A percentile compares a stretch with the other conserved stretches of the same genome.
These are phyloP conservation scores for Thelonectria olida DNA, from an alignment of 2,329 filamentous ascomycete species.

Conservation along the genomic window DNA sequence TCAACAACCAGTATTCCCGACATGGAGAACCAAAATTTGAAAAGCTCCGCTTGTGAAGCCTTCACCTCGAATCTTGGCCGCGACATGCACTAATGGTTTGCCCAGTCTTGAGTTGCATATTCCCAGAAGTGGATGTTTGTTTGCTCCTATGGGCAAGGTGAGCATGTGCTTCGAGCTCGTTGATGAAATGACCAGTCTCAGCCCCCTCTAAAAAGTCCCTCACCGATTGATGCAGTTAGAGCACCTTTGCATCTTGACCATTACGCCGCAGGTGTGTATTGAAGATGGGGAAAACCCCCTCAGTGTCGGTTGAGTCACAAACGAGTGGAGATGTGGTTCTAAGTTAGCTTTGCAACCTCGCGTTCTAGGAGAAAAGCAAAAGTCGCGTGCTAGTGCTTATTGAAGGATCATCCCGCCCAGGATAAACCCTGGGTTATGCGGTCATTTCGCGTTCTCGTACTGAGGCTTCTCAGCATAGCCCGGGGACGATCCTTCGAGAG, in stretches of 20 bases:
- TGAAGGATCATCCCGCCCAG: no score
- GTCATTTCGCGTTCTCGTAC: no score
- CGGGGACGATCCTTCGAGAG: no score
- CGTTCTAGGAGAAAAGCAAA: no score
- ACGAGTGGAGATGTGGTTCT: no score
- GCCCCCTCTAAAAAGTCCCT: conserved; percentile 22
- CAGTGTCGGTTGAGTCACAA: no score
- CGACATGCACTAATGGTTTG: not conserved
- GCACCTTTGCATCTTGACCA: conserved; percentile 25
- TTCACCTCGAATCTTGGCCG: not conserved
- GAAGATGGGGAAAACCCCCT: no score
- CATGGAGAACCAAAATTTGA: not conserved
- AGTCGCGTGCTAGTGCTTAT: no score
- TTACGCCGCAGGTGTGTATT: no score
- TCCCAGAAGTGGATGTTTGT: not conserved
- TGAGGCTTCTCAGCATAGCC: no score
- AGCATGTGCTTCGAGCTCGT: not conserved
- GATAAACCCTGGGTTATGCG: no score
- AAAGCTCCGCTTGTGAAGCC: not conserved
- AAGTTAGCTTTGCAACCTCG: no score
- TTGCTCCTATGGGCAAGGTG: not conserved
- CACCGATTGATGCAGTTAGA: conserved; percentile 28
- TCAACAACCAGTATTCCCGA: not conserved
- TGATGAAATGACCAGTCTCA: not conserved
- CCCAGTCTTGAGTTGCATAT: not conserved